phyloP scores from a whole-genome alignment of 2,329 filamentous ascomycete genomes.

The Capronia epimyces region DNA sequence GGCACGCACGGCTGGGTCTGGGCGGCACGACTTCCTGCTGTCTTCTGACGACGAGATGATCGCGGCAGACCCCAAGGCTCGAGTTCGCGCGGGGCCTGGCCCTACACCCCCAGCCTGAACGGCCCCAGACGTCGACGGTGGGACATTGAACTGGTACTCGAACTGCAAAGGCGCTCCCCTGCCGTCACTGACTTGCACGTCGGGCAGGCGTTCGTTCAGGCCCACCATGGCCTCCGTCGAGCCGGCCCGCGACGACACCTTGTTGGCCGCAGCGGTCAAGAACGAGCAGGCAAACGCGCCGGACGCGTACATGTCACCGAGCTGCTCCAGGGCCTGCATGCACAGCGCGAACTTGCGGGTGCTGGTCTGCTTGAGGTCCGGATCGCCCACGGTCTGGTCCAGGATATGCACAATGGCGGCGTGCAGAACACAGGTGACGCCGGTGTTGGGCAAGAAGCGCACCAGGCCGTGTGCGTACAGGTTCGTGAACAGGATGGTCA shows the following conservation, averaged over 20 bases:
- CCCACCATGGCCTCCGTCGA: neutral
- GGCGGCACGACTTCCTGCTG: too few relatives aligned
- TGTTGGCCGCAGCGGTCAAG: neutral
- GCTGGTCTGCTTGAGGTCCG: neutral
- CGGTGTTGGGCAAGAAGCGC: slow-evolving; percentile 1
- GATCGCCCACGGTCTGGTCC: neutral
- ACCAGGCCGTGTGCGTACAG: neutral
- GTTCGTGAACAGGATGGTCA: neutral
- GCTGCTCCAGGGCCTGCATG: neutral
- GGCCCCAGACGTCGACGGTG: neutral
- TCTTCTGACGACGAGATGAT: too few relatives aligned
- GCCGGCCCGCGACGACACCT: neutral
- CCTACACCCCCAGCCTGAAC: neutral
- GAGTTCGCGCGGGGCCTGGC: too few relatives aligned
- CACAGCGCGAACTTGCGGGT: neutral
- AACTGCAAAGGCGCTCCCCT: neutral
- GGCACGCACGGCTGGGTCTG: too few relatives aligned
- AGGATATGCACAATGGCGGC: neutral
- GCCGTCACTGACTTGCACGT: neutral
- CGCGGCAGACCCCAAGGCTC: too few relatives aligned
- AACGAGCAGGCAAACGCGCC: neutral
- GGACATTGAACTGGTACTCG: slow-evolving; percentile 1
- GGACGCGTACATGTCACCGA: neutral
- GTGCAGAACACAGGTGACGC: slow-evolving; percentile 1
- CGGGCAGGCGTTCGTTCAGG: neutral